Evolutionary conservation across 202 grass and related monocot species (phyloP), one percentile per base, ranked within the genome.

Genomic region (Bolboschoenoplectus hybrid): DNA sequence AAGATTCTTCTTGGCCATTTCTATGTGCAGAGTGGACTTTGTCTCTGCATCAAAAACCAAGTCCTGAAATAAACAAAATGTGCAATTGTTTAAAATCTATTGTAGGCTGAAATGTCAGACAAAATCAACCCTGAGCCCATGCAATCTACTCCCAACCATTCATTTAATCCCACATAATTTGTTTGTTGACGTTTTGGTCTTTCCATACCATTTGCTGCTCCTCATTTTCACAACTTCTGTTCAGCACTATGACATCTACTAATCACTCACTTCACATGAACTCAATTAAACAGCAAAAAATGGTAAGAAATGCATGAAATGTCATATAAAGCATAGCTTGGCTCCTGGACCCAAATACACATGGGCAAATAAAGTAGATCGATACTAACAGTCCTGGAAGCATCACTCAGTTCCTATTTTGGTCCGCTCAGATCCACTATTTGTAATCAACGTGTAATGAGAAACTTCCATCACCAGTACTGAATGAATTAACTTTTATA

Each of bases 1-100:
- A 57, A 99, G 97, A 66, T 99, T 99, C 89, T 99, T 99, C 93
- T 99, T 99, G 10, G 97, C 97, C 97, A 99, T 99, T 90, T 99
- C 93, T 14, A 88, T 97, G 85, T 99, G 97, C 80, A 99, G 81
- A 32, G 70, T 74, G 1, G 92, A 86, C 16, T 93, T 94, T 20
- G 84, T 81, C 71, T 99, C 97, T 17, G 85, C 66, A 57, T 99
- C 97, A 47, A 99, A 99, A 51, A 92, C 80, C 76, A 99, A 63
- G 84, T 97, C 93, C 97, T 99, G 88, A 86, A 91, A 69, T 47
- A 46, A 19, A 45, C 11, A 50, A 9, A 57, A 51, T 10, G n/a
- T 60, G 1, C 32, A 63, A n/a, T 73, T 49, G 19, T 82, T 67
- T 17, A 75, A 14, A 65, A 9, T 2, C 39, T 82, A 66, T 16